Percentiles rank a stretch among this genome's conserved stretches.
Evolutionary conservation across 2,329 filamentous ascomycete species (phyloP).

Genomic region (Exserohilum turcica): DNA sequence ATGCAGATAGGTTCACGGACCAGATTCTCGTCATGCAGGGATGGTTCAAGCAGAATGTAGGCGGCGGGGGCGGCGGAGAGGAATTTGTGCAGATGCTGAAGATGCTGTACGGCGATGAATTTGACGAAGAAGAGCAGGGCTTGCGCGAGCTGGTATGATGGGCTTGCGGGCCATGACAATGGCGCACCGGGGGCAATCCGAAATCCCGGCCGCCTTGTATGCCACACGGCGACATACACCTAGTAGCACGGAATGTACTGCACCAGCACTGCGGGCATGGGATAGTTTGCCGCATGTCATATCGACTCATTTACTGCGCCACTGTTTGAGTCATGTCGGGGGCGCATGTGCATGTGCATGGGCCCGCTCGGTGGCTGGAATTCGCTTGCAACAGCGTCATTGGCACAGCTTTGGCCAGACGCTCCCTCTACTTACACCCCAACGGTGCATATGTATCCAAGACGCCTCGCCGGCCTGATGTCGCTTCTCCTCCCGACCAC

Average conservation of each 20-base stretch:
- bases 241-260: no score
- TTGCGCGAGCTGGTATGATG: slow-evolving; percentile 46
- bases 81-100: slow-evolving; percentile 53
- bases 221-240: no score
- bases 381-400: slow-evolving; percentile 41
- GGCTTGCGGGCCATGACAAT: no score
- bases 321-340: slow-evolving; percentile 18
- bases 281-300: slow-evolving; percentile 14
- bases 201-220: no score
- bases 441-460: no score
- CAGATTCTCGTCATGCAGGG: slow-evolving; percentile 54
- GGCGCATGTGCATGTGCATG: slow-evolving; percentile 19
- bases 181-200: no score
- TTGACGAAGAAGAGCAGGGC: slow-evolving; percentile 58
- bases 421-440: no score
- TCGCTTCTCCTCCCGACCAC: neutral
- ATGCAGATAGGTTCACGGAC: slow-evolving; percentile 50
- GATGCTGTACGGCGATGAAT: slow-evolving; percentile 60
- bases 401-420: slow-evolving; percentile 26
- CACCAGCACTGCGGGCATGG: neutral
- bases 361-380: slow-evolving; percentile 15
- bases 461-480: slow-evolving; percentile 24
- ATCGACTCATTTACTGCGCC: slow-evolving; percentile 33
- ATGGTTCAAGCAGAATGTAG: slow-evolving; percentile 47
- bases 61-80: slow-evolving; percentile 51